Conservation (phyloP, 768 basidiomycete species). For the Suillus luteus region DNA sequence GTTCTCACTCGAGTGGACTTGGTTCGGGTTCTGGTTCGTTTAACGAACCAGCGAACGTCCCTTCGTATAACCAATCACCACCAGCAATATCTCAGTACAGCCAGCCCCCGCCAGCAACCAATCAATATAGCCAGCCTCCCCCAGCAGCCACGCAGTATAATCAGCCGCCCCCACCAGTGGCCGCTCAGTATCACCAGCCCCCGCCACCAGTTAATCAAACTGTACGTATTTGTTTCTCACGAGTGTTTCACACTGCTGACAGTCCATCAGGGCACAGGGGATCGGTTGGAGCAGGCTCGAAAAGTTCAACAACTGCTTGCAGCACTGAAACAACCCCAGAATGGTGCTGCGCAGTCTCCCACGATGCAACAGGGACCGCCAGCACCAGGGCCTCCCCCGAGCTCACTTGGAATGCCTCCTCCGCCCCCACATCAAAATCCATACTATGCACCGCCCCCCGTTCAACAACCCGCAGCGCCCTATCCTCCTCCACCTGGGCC, state of each 20-base stretch:
- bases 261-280: conserved; percentile 53
- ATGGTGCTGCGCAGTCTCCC: conserved; percentile 26
- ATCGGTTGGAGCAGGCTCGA: conserved; percentile 85
- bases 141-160: conserved; percentile 23
- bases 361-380: conserved; percentile 25
- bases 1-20: conserved; percentile 30
- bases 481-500: conserved; percentile 27
- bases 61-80: conserved; percentile 31
- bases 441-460: conserved; percentile 44
- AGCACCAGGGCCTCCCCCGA: conserved; percentile 38
- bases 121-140: conserved; percentile 31
- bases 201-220: conserved; percentile 24
- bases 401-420: conserved; percentile 37
- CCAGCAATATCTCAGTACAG: conserved; percentile 7
- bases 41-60: conserved; percentile 28
- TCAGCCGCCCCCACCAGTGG: conserved; percentile 25
- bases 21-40: conserved; percentile 21
- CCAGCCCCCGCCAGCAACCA: conserved; percentile 19
- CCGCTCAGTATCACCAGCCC: conserved; percentile 29
- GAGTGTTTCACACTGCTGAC: background rate
- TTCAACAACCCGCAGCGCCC: conserved; percentile 28
- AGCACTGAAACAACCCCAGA: conserved; percentile 72
- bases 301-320: conserved; percentile 84
- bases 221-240: conserved; percentile 28
- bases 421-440: conserved; percentile 26